phyloP scores from a whole-genome alignment of 352 stramenopile species.

The Phytophthora tentaculata region DNA sequence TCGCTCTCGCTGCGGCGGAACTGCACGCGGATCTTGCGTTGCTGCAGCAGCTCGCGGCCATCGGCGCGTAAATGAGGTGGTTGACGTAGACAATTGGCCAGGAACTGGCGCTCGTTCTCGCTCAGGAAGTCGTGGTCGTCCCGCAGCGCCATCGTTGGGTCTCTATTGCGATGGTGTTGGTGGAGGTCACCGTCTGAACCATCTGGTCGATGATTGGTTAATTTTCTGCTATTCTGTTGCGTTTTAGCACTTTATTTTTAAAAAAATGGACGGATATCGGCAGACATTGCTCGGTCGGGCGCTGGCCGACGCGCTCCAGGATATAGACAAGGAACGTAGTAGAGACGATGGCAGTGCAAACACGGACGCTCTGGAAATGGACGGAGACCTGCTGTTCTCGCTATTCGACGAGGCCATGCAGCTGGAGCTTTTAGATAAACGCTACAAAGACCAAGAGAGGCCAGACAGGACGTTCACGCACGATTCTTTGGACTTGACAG shows the following conservation, averaged over 20 bases:
- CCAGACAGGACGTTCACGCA: conserved; percentile 49
- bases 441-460: conserved; percentile 7
- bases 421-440: conserved; percentile 29
- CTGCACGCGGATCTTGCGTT: conserved; percentile 85
- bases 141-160: conserved; percentile 47
- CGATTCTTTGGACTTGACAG: conserved; percentile 47
- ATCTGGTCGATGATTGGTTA: conserved; percentile 29
- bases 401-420: conserved; percentile 63
- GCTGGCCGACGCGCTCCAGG: conserved; percentile 67
- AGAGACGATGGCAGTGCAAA: neutral
- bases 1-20: conserved; percentile 79
- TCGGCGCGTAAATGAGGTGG: conserved; percentile 72
- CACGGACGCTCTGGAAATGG: conserved; percentile 8
- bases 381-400: conserved; percentile 57
- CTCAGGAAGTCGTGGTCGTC: conserved; percentile 81
- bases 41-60: conserved; percentile 80
- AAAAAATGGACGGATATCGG: conserved; percentile 67
- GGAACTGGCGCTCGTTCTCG: conserved; percentile 84
- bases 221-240: too few species aligned
- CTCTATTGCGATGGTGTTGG: conserved; percentile 14
- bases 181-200: conserved; percentile 6
- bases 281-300: conserved; percentile 65
- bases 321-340: conserved; percentile 43
- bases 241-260: neutral
- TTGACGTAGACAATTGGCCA: conserved; percentile 66